These are phyloP conservation scores for Pythium scleroteichum DNA, from an alignment of 352 stramenopile genomes.

Conservation along the genomic window DNA sequence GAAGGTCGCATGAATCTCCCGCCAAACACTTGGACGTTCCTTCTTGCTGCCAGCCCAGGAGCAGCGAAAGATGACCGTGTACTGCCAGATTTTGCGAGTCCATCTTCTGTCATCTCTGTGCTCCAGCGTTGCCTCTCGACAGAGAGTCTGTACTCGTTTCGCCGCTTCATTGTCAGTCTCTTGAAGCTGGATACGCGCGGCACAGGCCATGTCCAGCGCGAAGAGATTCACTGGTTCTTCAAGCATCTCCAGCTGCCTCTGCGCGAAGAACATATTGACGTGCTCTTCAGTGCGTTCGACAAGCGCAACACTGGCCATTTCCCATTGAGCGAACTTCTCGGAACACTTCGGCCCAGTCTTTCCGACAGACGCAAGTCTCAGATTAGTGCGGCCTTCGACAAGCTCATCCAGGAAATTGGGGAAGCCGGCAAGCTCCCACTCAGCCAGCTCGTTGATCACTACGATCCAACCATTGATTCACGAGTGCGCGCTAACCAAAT, in stretches of 20 bases:
- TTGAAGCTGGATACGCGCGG: constrained; percentile 40
- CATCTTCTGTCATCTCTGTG: constrained; percentile 43
- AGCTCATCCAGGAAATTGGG: constrained; percentile 29
- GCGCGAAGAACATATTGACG: constrained; percentile 73
- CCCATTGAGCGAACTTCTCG: constrained; percentile 44
- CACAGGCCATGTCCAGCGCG: constrained; percentile 60
- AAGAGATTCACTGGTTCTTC: constrained; percentile 67
- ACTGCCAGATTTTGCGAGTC: constrained; percentile 45
- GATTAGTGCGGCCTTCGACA: constrained; percentile 50
- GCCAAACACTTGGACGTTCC: constrained; percentile 70
- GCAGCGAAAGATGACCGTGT: constrained; percentile 49
- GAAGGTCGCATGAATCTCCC: constrained; percentile 47
- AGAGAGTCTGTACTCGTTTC: constrained; percentile 68
- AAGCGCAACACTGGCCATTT: constrained; percentile 69
- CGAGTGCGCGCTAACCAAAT: constrained; percentile 50
- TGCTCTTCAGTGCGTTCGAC: constrained; percentile 73
- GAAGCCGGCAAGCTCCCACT: constrained; percentile 43
- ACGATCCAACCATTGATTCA: constrained; percentile 64
- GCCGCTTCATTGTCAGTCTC: constrained; percentile 46
- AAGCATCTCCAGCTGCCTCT: constrained; percentile 53
- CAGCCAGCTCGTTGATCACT: constrained; percentile 37
- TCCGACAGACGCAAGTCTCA: constrained; percentile 32
- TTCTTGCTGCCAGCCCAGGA: constrained; percentile 39
- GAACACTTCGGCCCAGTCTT: constrained; percentile 41
- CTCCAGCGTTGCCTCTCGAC: constrained; percentile 54